A percentile compares a stretch with the other conserved stretches of the same genome.
These are phyloP conservation scores for Russula ochroleuca DNA, from an alignment of 768 basidiomycete genomes.

Conservation along the genomic window DNA sequence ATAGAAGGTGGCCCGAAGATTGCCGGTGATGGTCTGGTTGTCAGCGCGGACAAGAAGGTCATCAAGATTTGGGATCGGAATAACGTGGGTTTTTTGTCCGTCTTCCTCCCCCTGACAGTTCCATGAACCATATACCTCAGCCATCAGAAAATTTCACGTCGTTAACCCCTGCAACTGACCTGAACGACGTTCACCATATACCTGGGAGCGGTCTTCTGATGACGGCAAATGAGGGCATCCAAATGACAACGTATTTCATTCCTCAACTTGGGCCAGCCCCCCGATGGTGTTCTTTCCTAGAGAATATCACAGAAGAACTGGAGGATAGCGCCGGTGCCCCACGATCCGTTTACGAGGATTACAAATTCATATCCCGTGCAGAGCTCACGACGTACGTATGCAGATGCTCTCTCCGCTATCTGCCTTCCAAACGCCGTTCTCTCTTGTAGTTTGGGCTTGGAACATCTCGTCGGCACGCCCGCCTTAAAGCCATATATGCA, in stretches of 20 bases:
- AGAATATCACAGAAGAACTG: constrained; percentile 98
- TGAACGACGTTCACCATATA: constrained; percentile 88
- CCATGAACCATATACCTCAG: constrained; percentile 40
- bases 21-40: constrained; percentile 82
- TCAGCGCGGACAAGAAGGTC: constrained; percentile 95
- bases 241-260: constrained; percentile 91
- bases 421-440: constrained; percentile 5
- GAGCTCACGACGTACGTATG: constrained; percentile 76
- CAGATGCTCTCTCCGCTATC: constrained; percentile 1
- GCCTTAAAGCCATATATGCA: constrained; percentile 99
- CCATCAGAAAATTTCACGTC: constrained; percentile 85
- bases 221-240: constrained; percentile 94
- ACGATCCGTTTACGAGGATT: constrained; percentile 79
- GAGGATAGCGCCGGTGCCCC: constrained; percentile 78
- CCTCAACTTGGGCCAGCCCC: constrained; percentile 97
- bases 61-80: constrained; percentile 95
- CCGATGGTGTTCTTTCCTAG: constrained; percentile 95
- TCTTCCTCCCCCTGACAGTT: constrained; percentile 31
- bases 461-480: constrained; percentile 91
- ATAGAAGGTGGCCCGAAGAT: constrained; percentile 80
- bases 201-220: constrained; percentile 86
- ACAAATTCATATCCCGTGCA: constrained; percentile 88
- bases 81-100: constrained; percentile 53
- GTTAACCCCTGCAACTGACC: constrained; percentile 83
- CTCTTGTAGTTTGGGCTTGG: constrained; percentile 72